Base-by-base conservation (phyloP, 108 stramenopile species). In the Nannochloropsis granulata region DNA sequence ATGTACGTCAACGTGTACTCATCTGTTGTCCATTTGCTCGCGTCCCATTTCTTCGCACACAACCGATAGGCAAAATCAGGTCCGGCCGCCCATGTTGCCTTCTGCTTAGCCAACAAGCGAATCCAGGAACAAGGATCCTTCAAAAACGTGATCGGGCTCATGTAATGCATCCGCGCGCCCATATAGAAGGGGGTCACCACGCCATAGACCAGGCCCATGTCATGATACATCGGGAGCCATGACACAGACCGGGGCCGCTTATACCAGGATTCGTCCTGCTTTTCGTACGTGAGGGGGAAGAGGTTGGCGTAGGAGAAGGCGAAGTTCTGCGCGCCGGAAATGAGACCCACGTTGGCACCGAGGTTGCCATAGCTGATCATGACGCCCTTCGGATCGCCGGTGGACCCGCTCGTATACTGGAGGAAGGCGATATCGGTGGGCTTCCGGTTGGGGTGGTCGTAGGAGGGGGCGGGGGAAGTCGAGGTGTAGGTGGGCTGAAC, bases 221-320 rank as follows among this genome's bases (percentile, higher is more conserved):
- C 82, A 45, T 83, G 82, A 83, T 83, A 83, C 78, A 78, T 46
- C n/a, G 82, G 82, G n/a, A 83, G 82, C 82, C 82, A 83, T 14
- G 82, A 71, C 56, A 71, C 56, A 11, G 56, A 71, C 16, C 56
- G 56, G 21, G 56, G n/a, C 21, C 56, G 7, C 11, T 16, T 71
- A 10, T n/a, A 71, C 56, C 56, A 71, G 10, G 56, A 7, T 16
- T n/a, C 21, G 56, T 71, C 56, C 2, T n/a, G 21, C 21, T 71
- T 71, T 10, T n/a, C 56, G 0, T 71, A n/a, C 56, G n/a, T 71
- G 56, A 71, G 21, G 21, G 56, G 56, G 56, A 71, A n/a, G 45
- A 83, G 45, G 23, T 71, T 10, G 56, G 56, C 56, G n/a, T 71
- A 85, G 44, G 24, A 81, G 43, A 34, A 82, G 21, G 42, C 24